Evolutionary conservation across 2,329 filamentous ascomycete species (phyloP), one percentile per base, ranked within the genome.

Genomic region (Gnomoniopsis sp.): DNA sequence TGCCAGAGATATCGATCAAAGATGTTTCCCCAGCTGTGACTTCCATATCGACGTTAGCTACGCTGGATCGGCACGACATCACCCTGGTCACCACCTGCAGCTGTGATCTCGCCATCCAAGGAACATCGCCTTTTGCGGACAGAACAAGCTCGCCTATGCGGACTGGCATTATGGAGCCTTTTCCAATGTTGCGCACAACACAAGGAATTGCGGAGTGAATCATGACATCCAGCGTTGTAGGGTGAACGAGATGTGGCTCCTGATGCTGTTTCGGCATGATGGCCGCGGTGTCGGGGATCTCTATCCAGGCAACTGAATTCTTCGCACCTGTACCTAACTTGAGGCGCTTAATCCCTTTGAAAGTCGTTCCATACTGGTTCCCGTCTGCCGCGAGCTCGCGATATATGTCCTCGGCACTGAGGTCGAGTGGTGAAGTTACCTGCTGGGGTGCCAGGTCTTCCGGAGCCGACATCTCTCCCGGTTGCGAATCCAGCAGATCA

Each of bases 81-180:
- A n/a, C n/a, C n/a, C n/a, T n/a, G n/a, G n/a, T n/a, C n/a, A n/a
- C n/a, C n/a, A n/a, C n/a, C n/a, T n/a, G 47, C 11, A 10, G 47
- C 17, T 4, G 22, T 44, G 48, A n/a, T n/a, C 3, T 8, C 7
- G 26, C 47, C 3, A 11, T 46, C 7, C 17, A 57, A 3, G n/a
- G n/a, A n/a, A n/a, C n/a, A n/a, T n/a, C n/a, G n/a, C n/a, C n/a
- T n/a, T n/a, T n/a, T n/a, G n/a, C n/a, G n/a, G n/a, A n/a, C n/a
- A n/a, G n/a, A n/a, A n/a, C n/a, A n/a, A n/a, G n/a, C 30, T 57
- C 55, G 17, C 23, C 41, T 8, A 57, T 52, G 3, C 26, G 55
- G 4, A 44, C 41, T 4, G 41, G 41, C 41, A 44, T 44, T 17
- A 52, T 21, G 3, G 49, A n/a, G 7, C 49, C 55, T 1, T 6